Percentiles rank a stretch among this genome's conserved stretches.
These are phyloP conservation scores for Phytopythium aichiense DNA, from an alignment of 352 stramenopile genomes.

Conservation along the genomic window DNA sequence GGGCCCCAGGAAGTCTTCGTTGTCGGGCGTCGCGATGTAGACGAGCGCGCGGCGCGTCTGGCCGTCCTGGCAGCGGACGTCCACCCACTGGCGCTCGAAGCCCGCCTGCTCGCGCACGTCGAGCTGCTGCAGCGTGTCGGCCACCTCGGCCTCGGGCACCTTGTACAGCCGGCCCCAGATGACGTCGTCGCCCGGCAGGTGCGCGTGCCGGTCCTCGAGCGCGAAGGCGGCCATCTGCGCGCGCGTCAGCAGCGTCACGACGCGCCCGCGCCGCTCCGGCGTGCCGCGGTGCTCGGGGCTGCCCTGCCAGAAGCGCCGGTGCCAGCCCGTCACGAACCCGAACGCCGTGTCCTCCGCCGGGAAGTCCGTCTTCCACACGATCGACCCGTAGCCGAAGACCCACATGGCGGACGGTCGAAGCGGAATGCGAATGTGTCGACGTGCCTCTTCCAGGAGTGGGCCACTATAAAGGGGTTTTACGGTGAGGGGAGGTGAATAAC, in stretches of 20 bases:
- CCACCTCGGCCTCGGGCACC: conserved; percentile 49
- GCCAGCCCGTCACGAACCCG: conserved; percentile 55
- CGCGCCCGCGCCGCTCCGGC: conserved; percentile 40
- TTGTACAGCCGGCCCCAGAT: conserved; percentile 68
- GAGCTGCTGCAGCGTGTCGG: conserved; percentile 52
- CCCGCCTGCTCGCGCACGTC: conserved; percentile 64
- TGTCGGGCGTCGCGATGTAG: conserved; percentile 59
- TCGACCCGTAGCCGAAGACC: conserved; percentile 52
- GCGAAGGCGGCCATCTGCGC: conserved; percentile 37
- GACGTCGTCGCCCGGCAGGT: conserved; percentile 32
- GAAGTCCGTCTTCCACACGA: conserved; percentile 48
- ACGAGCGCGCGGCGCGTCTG: conserved; percentile 40
- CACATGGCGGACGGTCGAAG: conserved; percentile 23
- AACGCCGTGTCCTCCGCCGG: conserved; percentile 33
- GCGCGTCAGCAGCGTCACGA: conserved; percentile 60
- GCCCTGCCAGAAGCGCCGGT: conserved; percentile 75
- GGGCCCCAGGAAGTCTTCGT: conserved; percentile 63
- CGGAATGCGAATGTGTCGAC: neutral
- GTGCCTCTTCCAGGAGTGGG: neutral
- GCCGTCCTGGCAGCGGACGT: conserved; percentile 50
- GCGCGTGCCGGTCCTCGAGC: conserved; percentile 38
- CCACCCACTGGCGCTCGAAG: conserved; percentile 47
- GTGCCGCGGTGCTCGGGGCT: conserved; percentile 66
- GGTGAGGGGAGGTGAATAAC: neutral
- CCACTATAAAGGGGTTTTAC: neutral